Percentiles rank a stretch among this genome's conserved stretches.
Conservation (phyloP, 2,329 filamentous ascomycete genomes). For the Alternaria triticina region DNA sequence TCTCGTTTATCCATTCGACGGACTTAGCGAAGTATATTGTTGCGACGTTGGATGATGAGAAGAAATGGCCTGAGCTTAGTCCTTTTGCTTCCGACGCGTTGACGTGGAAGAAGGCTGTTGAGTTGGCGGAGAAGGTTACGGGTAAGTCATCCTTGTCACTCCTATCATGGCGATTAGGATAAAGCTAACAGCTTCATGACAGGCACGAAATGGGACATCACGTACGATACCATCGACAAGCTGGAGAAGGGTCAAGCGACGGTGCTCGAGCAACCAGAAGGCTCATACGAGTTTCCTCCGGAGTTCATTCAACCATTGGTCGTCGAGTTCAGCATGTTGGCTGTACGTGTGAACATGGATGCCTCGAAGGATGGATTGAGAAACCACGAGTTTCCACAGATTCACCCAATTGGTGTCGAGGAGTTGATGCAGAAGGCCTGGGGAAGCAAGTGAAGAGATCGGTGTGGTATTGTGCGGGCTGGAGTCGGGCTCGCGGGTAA, state of each 20-base stretch:
- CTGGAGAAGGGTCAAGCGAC: slow-evolving; percentile 13
- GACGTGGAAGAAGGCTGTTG: slow-evolving; percentile 55
- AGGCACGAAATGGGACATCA: slow-evolving; percentile 17
- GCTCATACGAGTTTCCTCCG: slow-evolving; percentile 2
- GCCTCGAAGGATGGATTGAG: slow-evolving; percentile 4
- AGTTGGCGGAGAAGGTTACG: slow-evolving; percentile 51
- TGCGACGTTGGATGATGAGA: slow-evolving; percentile 6
- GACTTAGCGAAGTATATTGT: slow-evolving; percentile 27
- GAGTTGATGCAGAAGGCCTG: slow-evolving; percentile 15
- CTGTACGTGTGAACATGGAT: slow-evolving; percentile 11
- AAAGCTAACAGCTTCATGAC: not conserved
- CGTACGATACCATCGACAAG: slow-evolving; percentile 12
- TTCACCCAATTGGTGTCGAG: slow-evolving; percentile 14
- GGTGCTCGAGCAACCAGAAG: slow-evolving; percentile 14
- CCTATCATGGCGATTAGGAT: not conserved
- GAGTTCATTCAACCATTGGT: slow-evolving; percentile 3
- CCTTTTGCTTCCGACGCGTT: slow-evolving; percentile 51
- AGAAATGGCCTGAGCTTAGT: slow-evolving; percentile 44
- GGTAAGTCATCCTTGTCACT: slow-evolving; percentile 27
- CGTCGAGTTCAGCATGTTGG: slow-evolving; percentile 14
- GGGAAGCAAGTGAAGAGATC: slow-evolving; percentile 1
- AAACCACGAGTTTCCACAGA: slow-evolving; percentile 14
- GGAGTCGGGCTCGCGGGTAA: not conserved
- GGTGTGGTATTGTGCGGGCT: not conserved
- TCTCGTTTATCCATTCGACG: slow-evolving; percentile 17